phyloP scores from a whole-genome alignment of 192 early-diverging fungal genomes.

The Allomyces macrogynus region DNA sequence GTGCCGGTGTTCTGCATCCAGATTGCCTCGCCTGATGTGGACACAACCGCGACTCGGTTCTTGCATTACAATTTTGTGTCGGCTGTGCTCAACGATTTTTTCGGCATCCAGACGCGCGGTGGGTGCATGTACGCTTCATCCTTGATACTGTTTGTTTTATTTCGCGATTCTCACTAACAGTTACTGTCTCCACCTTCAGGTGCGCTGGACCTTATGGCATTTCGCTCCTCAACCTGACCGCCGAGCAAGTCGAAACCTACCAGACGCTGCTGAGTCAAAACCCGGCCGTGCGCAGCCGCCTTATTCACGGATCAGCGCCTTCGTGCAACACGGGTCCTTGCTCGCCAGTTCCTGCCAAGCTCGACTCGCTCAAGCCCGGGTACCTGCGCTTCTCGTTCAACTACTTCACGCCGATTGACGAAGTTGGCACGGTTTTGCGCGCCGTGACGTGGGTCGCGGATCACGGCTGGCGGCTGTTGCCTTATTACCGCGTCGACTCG shows the following conservation, averaged over 20 bases:
- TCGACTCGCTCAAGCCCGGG: conserved; percentile 9
- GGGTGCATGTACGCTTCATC: conserved; percentile 5
- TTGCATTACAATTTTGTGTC: conserved; percentile 10
- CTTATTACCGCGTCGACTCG: conserved; percentile 10
- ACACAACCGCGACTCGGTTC: not conserved
- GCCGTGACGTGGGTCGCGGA: conserved; percentile 16
- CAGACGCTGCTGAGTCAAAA: not conserved
- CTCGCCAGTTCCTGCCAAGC: not conserved
- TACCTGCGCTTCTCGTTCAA: conserved; percentile 18
- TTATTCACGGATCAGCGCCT: not conserved
- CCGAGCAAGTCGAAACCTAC: not conserved
- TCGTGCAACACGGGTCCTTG: not conserved
- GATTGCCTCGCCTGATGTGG: not conserved
- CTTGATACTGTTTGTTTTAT: too few relatives aligned
- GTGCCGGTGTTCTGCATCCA: conserved; percentile 5
- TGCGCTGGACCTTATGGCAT: conserved; percentile 13
- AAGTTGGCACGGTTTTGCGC: conserved; percentile 17
- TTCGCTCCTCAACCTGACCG: conserved; percentile 6
- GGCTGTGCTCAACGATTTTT: conserved; percentile 13
- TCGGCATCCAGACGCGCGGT: conserved; percentile 13
- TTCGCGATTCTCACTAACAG: too few relatives aligned
- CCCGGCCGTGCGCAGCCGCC: not conserved
- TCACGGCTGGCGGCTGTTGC: conserved; percentile 11
- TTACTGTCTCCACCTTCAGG: too few relatives aligned
- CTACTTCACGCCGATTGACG: conserved; percentile 14